These are phyloP conservation scores for Apiospora phragmitis DNA, from an alignment of 2,329 filamentous ascomycete species.

Conservation along the genomic window DNA sequence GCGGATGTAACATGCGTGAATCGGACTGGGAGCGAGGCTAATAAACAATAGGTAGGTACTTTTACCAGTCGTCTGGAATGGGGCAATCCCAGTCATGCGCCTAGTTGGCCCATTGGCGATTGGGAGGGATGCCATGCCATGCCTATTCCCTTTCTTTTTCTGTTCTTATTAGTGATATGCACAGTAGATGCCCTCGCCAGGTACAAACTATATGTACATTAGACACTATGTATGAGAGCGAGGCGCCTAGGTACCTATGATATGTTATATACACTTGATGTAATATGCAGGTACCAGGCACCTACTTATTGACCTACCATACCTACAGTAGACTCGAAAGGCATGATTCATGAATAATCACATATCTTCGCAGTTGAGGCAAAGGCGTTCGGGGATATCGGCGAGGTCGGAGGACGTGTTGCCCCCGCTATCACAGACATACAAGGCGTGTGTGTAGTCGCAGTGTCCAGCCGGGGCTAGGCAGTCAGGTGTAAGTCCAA, in stretches of 20 bases:
- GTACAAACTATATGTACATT: too few relatives aligned
- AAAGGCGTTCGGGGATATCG: neutral
- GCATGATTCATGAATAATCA: neutral
- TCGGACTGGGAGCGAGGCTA: neutral
- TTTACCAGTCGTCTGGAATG: constrained; percentile 3
- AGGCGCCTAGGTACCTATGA: too few relatives aligned
- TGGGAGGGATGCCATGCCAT: neutral
- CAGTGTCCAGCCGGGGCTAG: neutral
- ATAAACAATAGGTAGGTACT: constrained; percentile 4
- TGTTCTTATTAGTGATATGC: neutral
- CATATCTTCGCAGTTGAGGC: neutral
- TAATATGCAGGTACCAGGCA: neutral
- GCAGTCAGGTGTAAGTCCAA: neutral
- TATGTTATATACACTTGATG: too few relatives aligned
- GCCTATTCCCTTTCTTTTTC: too few relatives aligned
- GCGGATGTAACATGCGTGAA: neutral
- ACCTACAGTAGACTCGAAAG: neutral
- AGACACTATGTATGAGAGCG: too few relatives aligned
- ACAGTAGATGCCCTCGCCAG: neutral
- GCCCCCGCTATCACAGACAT: neutral
- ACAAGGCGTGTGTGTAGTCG: neutral
- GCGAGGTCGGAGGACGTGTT: constrained; percentile 6
- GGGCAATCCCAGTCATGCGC: neutral
- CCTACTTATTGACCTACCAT: neutral
- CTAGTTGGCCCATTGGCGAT: neutral